phyloP scores from a whole-genome alignment of 1,139 yeast genomes.

The Scheffersomyces lignicola region DNA sequence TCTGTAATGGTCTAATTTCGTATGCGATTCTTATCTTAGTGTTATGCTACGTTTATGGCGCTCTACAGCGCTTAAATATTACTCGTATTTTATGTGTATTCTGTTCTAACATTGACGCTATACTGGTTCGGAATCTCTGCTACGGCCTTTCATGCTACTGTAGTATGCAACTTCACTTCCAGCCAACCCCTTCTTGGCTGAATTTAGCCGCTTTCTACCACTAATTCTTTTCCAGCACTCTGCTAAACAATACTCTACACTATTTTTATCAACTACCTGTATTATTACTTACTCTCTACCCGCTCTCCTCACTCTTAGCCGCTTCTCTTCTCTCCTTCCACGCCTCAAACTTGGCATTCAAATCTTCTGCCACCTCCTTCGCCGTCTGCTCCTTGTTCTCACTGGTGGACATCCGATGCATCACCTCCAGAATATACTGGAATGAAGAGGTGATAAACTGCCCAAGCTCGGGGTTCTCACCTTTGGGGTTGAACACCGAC shows the following conservation, averaged over 20 bases:
- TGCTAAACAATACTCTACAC: constrained; percentile 7
- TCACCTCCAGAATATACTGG: constrained; percentile 27
- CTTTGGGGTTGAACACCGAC: constrained; percentile 29
- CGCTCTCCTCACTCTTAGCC: constrained; percentile 12
- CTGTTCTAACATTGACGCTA: no score
- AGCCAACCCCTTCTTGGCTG: no score
- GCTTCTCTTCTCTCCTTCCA: constrained; percentile 28
- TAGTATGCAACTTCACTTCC: no score
- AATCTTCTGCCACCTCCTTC: constrained; percentile 40
- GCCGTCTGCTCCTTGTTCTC: constrained; percentile 36
- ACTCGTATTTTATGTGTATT: no score
- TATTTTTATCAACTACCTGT: constrained; percentile 1
- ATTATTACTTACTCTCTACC: not conserved
- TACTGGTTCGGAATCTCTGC: no score
- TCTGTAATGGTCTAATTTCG: no score
- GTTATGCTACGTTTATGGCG: no score
- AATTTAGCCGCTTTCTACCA: constrained; percentile 2
- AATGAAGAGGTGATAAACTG: constrained; percentile 27
- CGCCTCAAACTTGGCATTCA: constrained; percentile 25
- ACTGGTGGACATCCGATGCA: constrained; percentile 31
- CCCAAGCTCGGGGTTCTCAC: constrained; percentile 27
- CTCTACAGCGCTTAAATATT: no score
- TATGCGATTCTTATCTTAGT: no score
- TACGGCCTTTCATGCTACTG: no score
- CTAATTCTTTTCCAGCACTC: constrained; percentile 1